phyloP scores from a whole-genome alignment of 805 yeast species.

The Myxozyma mucilagina region DNA sequence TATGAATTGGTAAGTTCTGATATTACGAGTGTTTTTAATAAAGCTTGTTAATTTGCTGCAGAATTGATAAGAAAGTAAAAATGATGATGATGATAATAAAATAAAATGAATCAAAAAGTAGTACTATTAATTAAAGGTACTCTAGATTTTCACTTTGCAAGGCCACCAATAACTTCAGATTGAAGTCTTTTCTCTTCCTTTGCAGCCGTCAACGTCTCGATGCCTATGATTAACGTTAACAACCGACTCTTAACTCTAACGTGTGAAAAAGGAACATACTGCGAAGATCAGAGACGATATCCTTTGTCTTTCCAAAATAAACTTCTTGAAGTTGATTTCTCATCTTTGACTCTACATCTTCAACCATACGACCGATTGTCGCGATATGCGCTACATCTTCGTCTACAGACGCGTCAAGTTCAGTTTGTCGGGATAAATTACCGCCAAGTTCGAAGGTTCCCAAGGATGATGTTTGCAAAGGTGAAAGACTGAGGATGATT shows the following conservation, averaged over 20 bases:
- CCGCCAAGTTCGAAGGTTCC: conserved; percentile 66
- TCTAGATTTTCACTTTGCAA: too few relatives aligned
- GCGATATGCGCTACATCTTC: conserved; percentile 72
- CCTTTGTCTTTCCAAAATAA: conserved; percentile 91
- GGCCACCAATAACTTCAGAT: conserved; percentile 46
- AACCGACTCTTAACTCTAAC: neutral
- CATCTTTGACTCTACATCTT: conserved; percentile 82
- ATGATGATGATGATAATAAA: too few relatives aligned
- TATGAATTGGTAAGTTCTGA: too few relatives aligned
- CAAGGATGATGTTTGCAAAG: conserved; percentile 39
- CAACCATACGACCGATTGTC: conserved; percentile 81
- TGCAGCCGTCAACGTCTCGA: conserved; percentile 42
- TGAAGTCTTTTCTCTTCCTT: conserved; percentile 46
- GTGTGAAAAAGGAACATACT: conserved; percentile 33
- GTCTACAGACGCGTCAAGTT: conserved; percentile 49
- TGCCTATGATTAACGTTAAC: conserved; percentile 7
- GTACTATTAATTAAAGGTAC: too few relatives aligned
- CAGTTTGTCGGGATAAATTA: conserved; percentile 79
- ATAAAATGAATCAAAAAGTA: too few relatives aligned
- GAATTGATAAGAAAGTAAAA: too few relatives aligned
- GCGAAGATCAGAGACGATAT: conserved; percentile 73
- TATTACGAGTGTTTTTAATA: too few relatives aligned
- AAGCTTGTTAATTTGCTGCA: too few relatives aligned
- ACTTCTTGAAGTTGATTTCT: conserved; percentile 89
- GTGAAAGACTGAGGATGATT: conserved; percentile 68